Percentiles rank a stretch among this genome's conserved stretches.
These are phyloP conservation scores for Boletus vinaceobasis DNA, from an alignment of 768 basidiomycete genomes.

Conservation along the genomic window DNA sequence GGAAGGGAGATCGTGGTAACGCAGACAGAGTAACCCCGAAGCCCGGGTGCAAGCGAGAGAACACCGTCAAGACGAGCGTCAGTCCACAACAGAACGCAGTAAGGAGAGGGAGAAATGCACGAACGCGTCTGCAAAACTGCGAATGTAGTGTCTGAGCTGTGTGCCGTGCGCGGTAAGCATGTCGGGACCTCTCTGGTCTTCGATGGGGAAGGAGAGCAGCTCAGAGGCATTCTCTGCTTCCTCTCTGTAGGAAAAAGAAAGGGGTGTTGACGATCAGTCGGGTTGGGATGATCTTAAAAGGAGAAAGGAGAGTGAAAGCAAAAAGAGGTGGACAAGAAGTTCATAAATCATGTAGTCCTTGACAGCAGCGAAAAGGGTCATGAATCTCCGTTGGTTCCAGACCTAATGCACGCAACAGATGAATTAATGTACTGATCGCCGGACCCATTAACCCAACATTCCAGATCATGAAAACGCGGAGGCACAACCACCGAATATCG, in stretches of 20 bases:
- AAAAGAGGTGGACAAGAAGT: not conserved
- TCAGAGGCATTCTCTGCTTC: slow-evolving; percentile 79
- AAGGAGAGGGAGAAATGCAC: slow-evolving; percentile 28
- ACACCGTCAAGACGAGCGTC: not conserved
- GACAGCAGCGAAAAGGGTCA: not conserved
- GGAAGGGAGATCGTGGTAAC: not conserved
- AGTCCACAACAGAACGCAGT: not conserved
- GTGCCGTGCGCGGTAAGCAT: slow-evolving; percentile 61
- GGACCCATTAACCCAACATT: too few species aligned
- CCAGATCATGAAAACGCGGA: not conserved
- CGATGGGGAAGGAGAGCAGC: slow-evolving; percentile 39
- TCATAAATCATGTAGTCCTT: not conserved
- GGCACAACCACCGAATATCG: not conserved
- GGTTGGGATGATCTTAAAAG: not conserved
- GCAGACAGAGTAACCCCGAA: not conserved
- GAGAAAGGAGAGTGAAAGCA: not conserved
- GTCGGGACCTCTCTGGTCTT: slow-evolving; percentile 44
- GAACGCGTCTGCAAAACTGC: slow-evolving; percentile 74
- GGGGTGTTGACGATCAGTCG: not conserved
- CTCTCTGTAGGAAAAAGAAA: slow-evolving; percentile 43
- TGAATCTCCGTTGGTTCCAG: not conserved
- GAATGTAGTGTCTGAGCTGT: slow-evolving; percentile 59
- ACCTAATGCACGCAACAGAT: not conserved
- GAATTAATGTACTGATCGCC: not conserved
- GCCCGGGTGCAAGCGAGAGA: not conserved